These are phyloP conservation scores for Fusarium tjaetaba DNA, from an alignment of 2,329 filamentous ascomycete species.

Conservation along the genomic window DNA sequence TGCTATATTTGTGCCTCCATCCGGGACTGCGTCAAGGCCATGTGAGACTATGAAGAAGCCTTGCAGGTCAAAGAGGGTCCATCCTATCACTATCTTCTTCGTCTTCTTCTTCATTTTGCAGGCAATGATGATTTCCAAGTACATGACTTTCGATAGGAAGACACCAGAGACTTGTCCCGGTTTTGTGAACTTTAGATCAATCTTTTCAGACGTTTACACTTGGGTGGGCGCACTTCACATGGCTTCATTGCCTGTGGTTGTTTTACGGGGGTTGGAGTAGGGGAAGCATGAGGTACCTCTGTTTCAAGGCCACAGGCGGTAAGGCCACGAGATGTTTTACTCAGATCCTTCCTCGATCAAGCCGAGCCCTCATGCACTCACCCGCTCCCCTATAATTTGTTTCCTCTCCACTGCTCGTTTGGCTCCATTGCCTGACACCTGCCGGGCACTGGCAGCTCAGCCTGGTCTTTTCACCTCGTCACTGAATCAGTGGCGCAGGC, in stretches of 20 bases:
- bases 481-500: neutral
- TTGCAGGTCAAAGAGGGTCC: neutral
- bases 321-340: neutral
- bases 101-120: conserved; percentile 19
- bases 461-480: neutral
- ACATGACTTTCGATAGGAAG: conserved; percentile 10
- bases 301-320: neutral
- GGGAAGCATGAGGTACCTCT: neutral
- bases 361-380: neutral
- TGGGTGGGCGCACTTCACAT: conserved; percentile 27
- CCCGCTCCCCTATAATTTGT: neutral
- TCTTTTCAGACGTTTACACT: conserved; percentile 25
- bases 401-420: neutral
- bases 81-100: conserved; percentile 10
- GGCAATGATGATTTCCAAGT: conserved; percentile 13
- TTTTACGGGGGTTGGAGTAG: conserved; percentile 19
- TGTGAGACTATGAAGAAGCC: neutral
- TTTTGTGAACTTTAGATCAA: conserved; percentile 32
- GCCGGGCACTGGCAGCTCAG: neutral
- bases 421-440: neutral
- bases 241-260: conserved; percentile 17
- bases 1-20: conserved; percentile 3
- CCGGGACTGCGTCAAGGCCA: neutral
- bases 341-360: neutral
- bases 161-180: conserved; percentile 14